Conservation (phyloP, 306 rosid species). For the Pyrus betulifolia region DNA sequence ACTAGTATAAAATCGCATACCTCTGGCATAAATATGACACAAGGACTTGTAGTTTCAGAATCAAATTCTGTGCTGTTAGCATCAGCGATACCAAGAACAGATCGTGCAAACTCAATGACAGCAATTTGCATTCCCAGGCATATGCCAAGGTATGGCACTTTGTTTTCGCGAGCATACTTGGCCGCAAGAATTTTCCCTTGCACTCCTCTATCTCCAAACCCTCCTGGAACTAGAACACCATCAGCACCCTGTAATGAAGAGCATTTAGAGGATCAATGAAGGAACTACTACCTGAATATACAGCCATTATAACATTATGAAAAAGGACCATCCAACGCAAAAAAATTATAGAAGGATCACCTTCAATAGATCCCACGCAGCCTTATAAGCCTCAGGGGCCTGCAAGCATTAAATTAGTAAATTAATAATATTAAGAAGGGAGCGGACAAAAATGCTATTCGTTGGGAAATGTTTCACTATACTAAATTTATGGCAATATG, state of each 20-base stretch:
- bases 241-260: constrained; percentile 56
- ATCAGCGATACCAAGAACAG: constrained; percentile 61
- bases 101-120: constrained; percentile 70
- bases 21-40: constrained; percentile 85
- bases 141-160: constrained; percentile 70
- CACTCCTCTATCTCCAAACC: constrained; percentile 87
- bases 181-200: constrained; percentile 88
- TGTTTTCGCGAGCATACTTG: constrained; percentile 63
- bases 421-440: constrained; percentile 3
- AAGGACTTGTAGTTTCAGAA: constrained; percentile 56
- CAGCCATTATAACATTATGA: not conserved
- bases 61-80: constrained; percentile 75
- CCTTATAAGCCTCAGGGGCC: constrained; percentile 54
- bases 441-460: not conserved
- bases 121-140: constrained; percentile 90
- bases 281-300: constrained; percentile 2
- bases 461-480: not conserved
- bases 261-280: constrained; percentile 6
- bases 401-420: constrained; percentile 26
- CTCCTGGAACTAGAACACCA: constrained; percentile 89
- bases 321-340: not conserved
- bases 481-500: not conserved
- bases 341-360: constrained; percentile 26
- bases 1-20: constrained; percentile 17
- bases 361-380: constrained; percentile 81